Evolutionary conservation across 345 rosid genomes (phyloP).

Genomic region (Adansonia digitata): DNA sequence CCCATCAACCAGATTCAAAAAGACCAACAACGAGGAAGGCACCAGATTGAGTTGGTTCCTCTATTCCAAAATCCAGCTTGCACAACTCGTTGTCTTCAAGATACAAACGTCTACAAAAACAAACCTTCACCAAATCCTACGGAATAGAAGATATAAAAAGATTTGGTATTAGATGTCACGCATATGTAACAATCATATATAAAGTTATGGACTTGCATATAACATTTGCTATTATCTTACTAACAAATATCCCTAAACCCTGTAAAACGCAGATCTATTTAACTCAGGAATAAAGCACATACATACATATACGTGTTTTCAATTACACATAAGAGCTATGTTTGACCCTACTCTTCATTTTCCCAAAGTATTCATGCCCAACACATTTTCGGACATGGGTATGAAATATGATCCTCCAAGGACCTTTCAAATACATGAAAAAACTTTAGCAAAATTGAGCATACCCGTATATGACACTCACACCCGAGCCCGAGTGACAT

Average conservation of each 20-base stretch:
- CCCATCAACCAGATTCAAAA: slow-evolving; percentile 42
- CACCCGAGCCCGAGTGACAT: no score
- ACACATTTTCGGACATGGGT: no score
- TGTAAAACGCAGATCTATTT: not conserved
- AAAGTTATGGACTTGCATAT: not conserved
- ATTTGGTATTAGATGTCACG: not conserved
- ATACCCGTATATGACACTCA: no score
- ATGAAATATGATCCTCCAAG: no score
- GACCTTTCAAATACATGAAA: no score
- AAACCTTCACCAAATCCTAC: slow-evolving; percentile 17
- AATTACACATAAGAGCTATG: not conserved
- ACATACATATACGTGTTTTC: not conserved
- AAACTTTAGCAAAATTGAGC: no score
- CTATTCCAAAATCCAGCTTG: slow-evolving; percentile 19
- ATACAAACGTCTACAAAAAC: not conserved
- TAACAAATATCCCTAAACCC: not conserved
- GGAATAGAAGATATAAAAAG: not conserved
- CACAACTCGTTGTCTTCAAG: slow-evolving; percentile 26
- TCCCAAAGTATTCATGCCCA: no score
- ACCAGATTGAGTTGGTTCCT: slow-evolving; percentile 10
- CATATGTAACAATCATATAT: not conserved
- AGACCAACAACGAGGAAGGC: slow-evolving; percentile 21
- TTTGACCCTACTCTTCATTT: no score
- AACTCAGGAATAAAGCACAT: not conserved
- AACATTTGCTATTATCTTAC: not conserved